phyloP scores from a whole-genome alignment of 805 yeast genomes.

The Yamadazyma insecticola region DNA sequence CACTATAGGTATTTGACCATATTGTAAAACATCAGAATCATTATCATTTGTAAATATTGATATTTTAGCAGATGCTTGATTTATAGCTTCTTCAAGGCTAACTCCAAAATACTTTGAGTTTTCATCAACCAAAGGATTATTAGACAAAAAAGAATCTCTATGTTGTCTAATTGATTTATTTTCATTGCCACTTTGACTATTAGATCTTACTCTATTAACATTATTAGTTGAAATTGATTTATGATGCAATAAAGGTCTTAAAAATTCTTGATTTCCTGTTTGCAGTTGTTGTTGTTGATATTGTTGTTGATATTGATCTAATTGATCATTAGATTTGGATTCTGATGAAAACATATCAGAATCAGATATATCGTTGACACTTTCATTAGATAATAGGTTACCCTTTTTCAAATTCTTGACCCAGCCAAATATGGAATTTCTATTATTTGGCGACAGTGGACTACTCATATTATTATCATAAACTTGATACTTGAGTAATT shows the following conservation, averaged over 20 bases:
- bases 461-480: too few relatives aligned
- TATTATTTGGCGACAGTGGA: constrained; percentile 36
- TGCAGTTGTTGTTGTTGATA: constrained; percentile 6
- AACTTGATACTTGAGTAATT: too few relatives aligned
- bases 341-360: constrained; percentile 7
- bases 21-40: constrained; percentile 61
- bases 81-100: constrained; percentile 63
- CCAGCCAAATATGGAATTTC: constrained; percentile 41
- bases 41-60: constrained; percentile 52
- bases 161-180: constrained; percentile 33
- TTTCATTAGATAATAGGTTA: constrained; percentile 31
- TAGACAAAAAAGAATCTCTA: constrained; percentile 46
- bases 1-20: constrained; percentile 86
- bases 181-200: constrained; percentile 15
- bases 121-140: constrained; percentile 40
- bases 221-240: constrained; percentile 49
- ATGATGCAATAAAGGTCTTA: constrained; percentile 46
- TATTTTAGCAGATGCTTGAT: constrained; percentile 73
- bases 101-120: constrained; percentile 72
- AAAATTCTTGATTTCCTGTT: constrained; percentile 16
- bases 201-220: constrained; percentile 35
- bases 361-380: constrained; percentile 29
- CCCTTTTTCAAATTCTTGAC: constrained; percentile 39
- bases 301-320: constrained; percentile 2
- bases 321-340: too few relatives aligned